Evolutionary conservation across 768 basidiomycete species (phyloP).

Genomic region (Neoboletus brunneissimus): DNA sequence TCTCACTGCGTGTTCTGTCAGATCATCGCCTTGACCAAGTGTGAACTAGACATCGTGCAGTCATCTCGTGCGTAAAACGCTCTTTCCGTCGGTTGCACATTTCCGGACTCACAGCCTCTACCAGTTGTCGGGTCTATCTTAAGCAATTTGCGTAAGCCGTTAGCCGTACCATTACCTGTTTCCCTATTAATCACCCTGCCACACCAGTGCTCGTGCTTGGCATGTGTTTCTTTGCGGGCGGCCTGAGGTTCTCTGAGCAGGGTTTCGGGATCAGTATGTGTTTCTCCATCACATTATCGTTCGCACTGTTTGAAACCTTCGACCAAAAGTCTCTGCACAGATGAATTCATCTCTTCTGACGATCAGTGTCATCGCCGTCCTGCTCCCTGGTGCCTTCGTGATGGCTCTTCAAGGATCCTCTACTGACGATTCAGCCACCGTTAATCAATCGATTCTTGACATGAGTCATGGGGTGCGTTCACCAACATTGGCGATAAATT

Average conservation of each 20-base stretch:
- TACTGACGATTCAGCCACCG: conserved; percentile 16
- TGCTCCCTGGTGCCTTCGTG: conserved; percentile 76
- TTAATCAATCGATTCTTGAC: conserved; percentile 51
- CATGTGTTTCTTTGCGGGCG: conserved; percentile 83
- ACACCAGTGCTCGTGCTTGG: conserved; percentile 77
- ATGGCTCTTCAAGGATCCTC: conserved; percentile 43
- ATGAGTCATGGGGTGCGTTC: conserved; percentile 74
- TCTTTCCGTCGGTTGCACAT: not conserved
- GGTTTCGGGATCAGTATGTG: conserved; percentile 67
- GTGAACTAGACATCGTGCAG: conserved; percentile 78
- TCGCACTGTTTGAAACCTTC: not conserved
- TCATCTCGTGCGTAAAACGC: conserved; percentile 55
- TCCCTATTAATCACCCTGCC: not conserved
- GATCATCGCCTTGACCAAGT: conserved; percentile 81
- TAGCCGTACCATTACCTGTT: not conserved
- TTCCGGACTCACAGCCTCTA: not conserved
- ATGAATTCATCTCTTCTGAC: conserved; percentile 71
- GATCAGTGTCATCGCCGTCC: conserved; percentile 75
- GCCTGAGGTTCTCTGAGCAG: conserved; percentile 73
- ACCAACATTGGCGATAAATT: not conserved
- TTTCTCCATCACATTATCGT: not conserved
- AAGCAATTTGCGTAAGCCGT: conserved; percentile 60
- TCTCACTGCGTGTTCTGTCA: conserved; percentile 24
- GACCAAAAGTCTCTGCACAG: conserved; percentile 62
- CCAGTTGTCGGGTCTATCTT: conserved; percentile 81